These are phyloP conservation scores for Erigeron philadelphicus DNA, from an alignment of 140 eudicot species.

Conservation along the genomic window DNA sequence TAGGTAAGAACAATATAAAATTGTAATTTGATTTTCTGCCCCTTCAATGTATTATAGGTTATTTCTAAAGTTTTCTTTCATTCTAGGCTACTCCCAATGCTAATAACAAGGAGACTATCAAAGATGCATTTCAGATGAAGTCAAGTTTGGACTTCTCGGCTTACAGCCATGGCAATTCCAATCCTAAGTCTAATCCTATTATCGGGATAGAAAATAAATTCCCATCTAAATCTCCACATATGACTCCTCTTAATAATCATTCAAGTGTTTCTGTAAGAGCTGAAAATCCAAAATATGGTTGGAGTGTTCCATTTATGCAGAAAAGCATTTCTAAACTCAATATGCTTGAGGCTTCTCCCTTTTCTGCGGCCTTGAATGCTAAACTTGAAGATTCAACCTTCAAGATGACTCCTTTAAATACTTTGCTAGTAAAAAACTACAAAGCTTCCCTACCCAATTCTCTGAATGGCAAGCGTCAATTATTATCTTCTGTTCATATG, in stretches of 20 bases:
- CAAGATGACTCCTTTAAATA: conserved; percentile 34
- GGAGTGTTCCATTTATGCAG: conserved; percentile 42
- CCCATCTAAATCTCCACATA: conserved; percentile 29
- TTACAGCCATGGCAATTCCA: conserved; percentile 23
- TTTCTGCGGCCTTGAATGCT: conserved; percentile 46
- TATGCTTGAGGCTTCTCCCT: conserved; percentile 54
- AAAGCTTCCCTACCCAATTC: not conserved
- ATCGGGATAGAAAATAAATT: conserved; percentile 34
- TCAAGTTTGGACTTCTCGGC: conserved; percentile 22
- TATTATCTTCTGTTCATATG: not conserved
- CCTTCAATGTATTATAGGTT: not conserved
- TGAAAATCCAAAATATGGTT: conserved; percentile 23
- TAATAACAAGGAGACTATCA: conserved; percentile 1
- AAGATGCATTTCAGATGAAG: not conserved
- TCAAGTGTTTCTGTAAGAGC: conserved; percentile 29
- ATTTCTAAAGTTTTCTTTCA: not conserved
- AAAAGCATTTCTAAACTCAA: conserved; percentile 77
- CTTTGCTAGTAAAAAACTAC: conserved; percentile 23
- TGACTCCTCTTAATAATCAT: conserved; percentile 37
- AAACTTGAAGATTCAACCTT: conserved; percentile 42
- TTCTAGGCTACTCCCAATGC: conserved; percentile 7
- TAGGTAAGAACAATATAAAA: not conserved
- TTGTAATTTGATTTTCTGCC: conserved; percentile 11
- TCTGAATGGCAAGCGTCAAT: not conserved
- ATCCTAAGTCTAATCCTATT: conserved; percentile 12